These are phyloP conservation scores for Neurospora terricola DNA, from an alignment of 495 filamentous ascomycete genomes.

Conservation along the genomic window DNA sequence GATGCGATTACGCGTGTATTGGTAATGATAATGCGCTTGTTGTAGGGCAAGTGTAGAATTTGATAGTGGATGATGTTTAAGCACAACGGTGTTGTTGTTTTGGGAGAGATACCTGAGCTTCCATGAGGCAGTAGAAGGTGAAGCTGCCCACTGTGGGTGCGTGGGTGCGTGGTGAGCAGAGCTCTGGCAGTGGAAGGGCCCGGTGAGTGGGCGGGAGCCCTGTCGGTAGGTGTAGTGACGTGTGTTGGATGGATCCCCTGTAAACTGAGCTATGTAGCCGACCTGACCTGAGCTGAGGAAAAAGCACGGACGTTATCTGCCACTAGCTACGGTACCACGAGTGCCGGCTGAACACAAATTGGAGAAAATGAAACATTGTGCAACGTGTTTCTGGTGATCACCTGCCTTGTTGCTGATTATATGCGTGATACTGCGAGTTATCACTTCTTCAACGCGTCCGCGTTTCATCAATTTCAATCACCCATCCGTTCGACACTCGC, in stretches of 20 bases:
- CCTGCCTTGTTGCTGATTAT: neutral
- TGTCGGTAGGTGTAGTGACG: neutral
- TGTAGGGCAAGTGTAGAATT: neutral
- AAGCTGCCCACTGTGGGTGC: neutral
- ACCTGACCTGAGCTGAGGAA: neutral
- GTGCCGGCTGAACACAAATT: neutral
- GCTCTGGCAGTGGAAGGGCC: neutral
- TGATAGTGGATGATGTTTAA: neutral
- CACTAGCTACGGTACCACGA: neutral
- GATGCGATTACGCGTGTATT: conserved; percentile 16
- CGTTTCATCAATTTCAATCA: neutral
- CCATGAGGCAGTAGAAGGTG: neutral
- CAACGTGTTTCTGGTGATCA: neutral
- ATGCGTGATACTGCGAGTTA: neutral
- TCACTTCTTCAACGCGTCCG: neutral
- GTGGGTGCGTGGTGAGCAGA: neutral
- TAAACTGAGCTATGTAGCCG: neutral
- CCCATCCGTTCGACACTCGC: neutral
- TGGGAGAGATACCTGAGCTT: neutral
- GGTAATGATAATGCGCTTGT: neutral
- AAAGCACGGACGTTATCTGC: neutral
- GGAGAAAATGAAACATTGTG: neutral
- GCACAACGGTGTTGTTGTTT: neutral
- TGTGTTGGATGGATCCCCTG: neutral
- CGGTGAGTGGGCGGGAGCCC: neutral